Conservation (phyloP, 805 yeast genomes). For the Metschnikowia koreensis region DNA sequence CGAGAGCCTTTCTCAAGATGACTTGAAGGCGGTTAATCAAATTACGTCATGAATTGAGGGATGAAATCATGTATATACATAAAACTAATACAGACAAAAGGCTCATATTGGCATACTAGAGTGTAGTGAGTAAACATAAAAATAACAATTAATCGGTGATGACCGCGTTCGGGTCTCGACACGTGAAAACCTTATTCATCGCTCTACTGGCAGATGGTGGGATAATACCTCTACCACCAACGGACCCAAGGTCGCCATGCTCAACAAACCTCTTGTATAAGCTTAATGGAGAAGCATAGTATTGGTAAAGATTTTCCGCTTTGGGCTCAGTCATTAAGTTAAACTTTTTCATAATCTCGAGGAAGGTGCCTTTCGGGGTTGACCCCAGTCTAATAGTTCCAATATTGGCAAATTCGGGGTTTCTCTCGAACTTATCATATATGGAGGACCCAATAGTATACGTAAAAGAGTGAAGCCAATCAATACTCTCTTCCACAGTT, state of each 20-base stretch:
- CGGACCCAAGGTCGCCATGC: slow-evolving; percentile 24
- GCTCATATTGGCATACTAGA: too few species aligned
- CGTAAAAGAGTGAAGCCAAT: slow-evolving; percentile 57
- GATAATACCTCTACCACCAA: slow-evolving; percentile 46
- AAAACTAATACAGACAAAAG: not conserved
- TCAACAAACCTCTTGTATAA: slow-evolving; percentile 27
- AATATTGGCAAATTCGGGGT: slow-evolving; percentile 53
- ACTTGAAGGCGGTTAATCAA: slow-evolving; percentile 48
- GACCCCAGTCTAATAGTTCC: slow-evolving; percentile 56
- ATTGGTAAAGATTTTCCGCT: slow-evolving; percentile 44
- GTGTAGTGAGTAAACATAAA: not conserved
- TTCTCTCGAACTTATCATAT: slow-evolving; percentile 56
- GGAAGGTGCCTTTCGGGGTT: slow-evolving; percentile 44
- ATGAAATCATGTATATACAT: not conserved
- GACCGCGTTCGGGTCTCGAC: slow-evolving; percentile 47
- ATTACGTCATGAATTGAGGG: slow-evolving; percentile 23
- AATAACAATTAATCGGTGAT: slow-evolving; percentile 20
- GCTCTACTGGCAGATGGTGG: slow-evolving; percentile 51
- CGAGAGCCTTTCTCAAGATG: slow-evolving; percentile 55
- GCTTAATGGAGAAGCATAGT: slow-evolving; percentile 39
- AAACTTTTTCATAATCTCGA: slow-evolving; percentile 54
- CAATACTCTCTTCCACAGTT: slow-evolving; percentile 44
- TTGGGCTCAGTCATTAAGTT: slow-evolving; percentile 54
- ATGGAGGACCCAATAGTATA: slow-evolving; percentile 48
- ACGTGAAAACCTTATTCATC: slow-evolving; percentile 46